Conservation (phyloP, 768 basidiomycete genomes). For the Pisolithus microcarpus region DNA sequence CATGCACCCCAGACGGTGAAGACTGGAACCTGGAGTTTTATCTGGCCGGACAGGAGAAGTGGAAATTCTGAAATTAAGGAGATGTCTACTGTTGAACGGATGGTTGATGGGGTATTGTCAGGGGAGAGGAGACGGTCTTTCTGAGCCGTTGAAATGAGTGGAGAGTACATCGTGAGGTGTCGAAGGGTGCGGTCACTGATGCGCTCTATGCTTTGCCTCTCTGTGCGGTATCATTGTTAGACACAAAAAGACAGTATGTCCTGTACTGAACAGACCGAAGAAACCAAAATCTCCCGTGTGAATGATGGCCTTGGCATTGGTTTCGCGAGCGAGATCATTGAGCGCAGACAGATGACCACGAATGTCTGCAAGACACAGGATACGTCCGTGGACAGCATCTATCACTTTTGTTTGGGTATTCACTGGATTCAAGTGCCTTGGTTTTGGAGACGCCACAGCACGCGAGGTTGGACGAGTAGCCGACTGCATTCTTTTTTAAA, state of each 20-base stretch:
- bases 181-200: conserved; percentile 95
- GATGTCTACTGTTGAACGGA: conserved; percentile 70
- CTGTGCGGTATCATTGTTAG: conserved; percentile 34
- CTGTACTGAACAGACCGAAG: conserved; percentile 53
- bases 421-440: conserved; percentile 38
- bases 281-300: conserved; percentile 99
- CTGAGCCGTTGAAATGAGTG: conserved; percentile 79
- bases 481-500: conserved; percentile 42
- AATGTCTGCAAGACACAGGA: conserved; percentile 94
- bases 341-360: conserved; percentile 81
- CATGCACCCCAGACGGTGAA: conserved; percentile 97
- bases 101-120: conserved; percentile 58
- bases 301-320: conserved; percentile 86
- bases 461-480: conserved; percentile 53
- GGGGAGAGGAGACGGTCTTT: conserved; percentile 69
- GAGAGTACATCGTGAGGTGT: conserved; percentile 94
- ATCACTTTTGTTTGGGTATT: conserved; percentile 77
- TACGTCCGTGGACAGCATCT: conserved; percentile 73
- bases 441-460: conserved; percentile 50
- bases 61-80: conserved; percentile 91
- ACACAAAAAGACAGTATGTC: neutral
- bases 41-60: conserved; percentile 78
- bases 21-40: conserved; percentile 88
- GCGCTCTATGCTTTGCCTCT: conserved; percentile 71
- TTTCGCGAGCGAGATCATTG: conserved; percentile 85